Evolutionary conservation across 768 basidiomycete genomes (phyloP), one percentile per base, ranked within the genome.

Genomic region (Mycena haematopus): DNA sequence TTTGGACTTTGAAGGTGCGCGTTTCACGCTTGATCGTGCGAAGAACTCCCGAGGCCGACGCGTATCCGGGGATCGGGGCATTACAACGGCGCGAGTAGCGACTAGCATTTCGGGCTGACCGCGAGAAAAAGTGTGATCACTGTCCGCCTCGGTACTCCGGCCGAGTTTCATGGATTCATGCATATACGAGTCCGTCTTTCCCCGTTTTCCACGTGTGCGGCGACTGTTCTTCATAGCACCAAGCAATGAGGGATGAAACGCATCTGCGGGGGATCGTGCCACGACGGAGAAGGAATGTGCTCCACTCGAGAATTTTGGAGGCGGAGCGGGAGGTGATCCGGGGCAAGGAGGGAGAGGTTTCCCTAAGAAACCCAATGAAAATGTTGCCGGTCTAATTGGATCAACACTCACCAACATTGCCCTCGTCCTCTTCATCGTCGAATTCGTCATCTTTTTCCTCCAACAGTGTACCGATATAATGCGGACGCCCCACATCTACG

Each of bases 261-360:
- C 45, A 13, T 44, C 59, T 35, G 15, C 25, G 1, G 33, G 50
- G 21, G 49, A 27, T 0, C 24, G 8, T 3, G 27, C 22, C 6
- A 29, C 25, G 14, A 31, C 38, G 22, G 38, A 19, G 4, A 27
- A 29, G 44, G 31, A 25, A 29, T 22, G 52, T 4, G 52, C 13
- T n/a, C n/a, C n/a, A 22, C 19, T 9, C 21, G 52, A 15, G 6
- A 45, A n/a, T 31, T 65, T 56, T 6, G 56, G 51, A 6, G 56
- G 59, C 5, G 60, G 56, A 9, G 46, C 22, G 22, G 64, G 59
- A 8, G 56, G 54, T 36, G 19, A 21, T 33, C 24, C 15, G 9
- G 63, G 63, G 21, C 25, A 22, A 0, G 47, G 19, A 14, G 59
- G 59, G 13, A 65, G 50, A 7, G 53, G 55, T 27, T 61, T 65